Evolutionary conservation across 2,329 filamentous ascomycete genomes (phyloP).

Genomic region (Phyllosticta ampelicida): DNA sequence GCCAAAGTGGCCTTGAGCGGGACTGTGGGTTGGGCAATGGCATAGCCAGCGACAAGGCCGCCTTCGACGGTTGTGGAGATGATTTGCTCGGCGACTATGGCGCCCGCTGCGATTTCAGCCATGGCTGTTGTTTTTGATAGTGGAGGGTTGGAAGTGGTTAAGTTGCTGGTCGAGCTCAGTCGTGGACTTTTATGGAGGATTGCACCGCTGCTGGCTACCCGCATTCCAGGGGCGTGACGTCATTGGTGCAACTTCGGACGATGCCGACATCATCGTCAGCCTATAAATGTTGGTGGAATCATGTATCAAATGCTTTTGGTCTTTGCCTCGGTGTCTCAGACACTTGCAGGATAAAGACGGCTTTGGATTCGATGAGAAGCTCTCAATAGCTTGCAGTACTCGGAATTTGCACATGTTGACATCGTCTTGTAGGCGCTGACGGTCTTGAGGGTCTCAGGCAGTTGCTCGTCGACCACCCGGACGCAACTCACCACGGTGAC

Average conservation of each 20-base stretch:
- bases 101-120: conserved; percentile 31
- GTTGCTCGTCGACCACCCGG: no score
- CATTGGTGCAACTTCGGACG: neutral
- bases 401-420: no score
- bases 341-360: neutral
- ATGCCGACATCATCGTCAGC: neutral
- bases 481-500: no score
- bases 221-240: neutral
- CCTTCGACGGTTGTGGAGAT: conserved; percentile 30
- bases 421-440: no score
- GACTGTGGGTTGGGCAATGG: conserved; percentile 32
- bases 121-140: conserved; percentile 14
- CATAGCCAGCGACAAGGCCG: conserved; percentile 30
- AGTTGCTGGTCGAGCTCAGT: neutral
- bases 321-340: neutral
- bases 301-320: neutral
- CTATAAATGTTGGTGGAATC: neutral
- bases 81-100: conserved; percentile 30
- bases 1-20: conserved; percentile 33
- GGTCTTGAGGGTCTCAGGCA: no score
- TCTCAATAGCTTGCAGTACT: no score
- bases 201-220: no score
- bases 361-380: no score
- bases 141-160: neutral
- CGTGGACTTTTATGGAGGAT: neutral